Base-by-base conservation (phyloP, 345 rosid species). In the Salix caprea region DNA sequence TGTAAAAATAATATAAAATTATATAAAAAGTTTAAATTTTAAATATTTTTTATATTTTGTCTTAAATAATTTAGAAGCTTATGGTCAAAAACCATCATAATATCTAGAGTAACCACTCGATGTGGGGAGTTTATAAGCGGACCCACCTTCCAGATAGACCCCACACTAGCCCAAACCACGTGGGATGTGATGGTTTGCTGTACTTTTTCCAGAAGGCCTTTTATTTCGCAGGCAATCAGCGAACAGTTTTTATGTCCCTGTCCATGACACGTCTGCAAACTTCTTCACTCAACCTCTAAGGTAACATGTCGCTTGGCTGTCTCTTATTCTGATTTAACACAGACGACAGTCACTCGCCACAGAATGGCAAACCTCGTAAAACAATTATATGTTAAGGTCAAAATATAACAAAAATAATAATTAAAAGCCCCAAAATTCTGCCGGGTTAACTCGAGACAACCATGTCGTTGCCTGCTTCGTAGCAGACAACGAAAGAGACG, bases 401-500 rank as follows among this genome's bases (percentile, higher is more conserved):
- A 82, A 80, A 50, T 34, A 4, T 23, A 7, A 30, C 66, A 28
- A 14, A 3, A 7, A 11, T 11, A 66, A 52, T 18, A 71, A 16
- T 65, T 46, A 75, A n/a, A 23, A 10, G 42, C 67, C 89, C 87
- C 71, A 69, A 84, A 82, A 75, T 83, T 86, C 84, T 86, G 80
- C 80, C 83, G 84, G 89, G 83, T 81, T 85, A 84, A 83, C 78
- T 82, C 78, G 80, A 82, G 86, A 91, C 83, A 89, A 19, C 85
- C 74, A 67, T 85, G 89, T 85, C 88, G 91, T 88, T 90, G 89
- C 92, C 87, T 86, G 89, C 83, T 78, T 75, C 85, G 88, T 85
- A 89, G 87, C 89, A 89, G 83, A 89, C 91, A 88, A 83, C 71
- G 76, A 84, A 71, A 84, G 76, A 76, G 87, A 87, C 90, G 89